phyloP scores from a whole-genome alignment of 768 basidiomycete species.

The Xerocomellus intermedius region DNA sequence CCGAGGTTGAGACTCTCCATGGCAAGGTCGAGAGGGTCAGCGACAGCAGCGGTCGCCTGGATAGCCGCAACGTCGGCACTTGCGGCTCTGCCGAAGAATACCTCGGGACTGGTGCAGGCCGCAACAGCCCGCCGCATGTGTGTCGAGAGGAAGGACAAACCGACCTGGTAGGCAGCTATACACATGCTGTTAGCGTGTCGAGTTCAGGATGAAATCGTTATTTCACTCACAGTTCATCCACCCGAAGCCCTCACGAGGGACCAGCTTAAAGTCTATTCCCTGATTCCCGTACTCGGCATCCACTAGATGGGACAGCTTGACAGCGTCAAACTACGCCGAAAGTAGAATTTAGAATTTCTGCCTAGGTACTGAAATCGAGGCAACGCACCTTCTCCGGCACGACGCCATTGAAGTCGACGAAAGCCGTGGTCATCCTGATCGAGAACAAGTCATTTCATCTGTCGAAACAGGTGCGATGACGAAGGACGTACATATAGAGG shows the following conservation, averaged over 20 bases:
- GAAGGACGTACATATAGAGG: constrained; percentile 97
- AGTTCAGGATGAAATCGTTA: not conserved
- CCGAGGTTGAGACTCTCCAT: constrained; percentile 50
- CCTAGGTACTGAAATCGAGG: not conserved
- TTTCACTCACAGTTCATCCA: constrained; percentile 87
- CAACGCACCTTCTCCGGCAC: constrained; percentile 86
- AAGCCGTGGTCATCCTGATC: constrained; percentile 85
- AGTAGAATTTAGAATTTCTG: not conserved
- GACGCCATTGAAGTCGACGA: constrained; percentile 96
- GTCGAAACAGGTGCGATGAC: not conserved
- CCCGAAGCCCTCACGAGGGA: constrained; percentile 96
- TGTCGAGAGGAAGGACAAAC: constrained; percentile 88
- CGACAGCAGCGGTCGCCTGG: constrained; percentile 37
- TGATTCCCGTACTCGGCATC: constrained; percentile 98
- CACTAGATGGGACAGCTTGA: constrained; percentile 91
- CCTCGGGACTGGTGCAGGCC: constrained; percentile 89
- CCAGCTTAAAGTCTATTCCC: constrained; percentile 96
- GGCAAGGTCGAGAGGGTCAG: constrained; percentile 61
- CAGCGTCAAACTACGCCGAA: constrained; percentile 78
- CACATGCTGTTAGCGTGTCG: constrained; percentile 4
- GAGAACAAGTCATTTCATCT: constrained; percentile 1
- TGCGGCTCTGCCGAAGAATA: constrained; percentile 67
- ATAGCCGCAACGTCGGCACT: constrained; percentile 34
- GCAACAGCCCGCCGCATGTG: constrained; percentile 96
- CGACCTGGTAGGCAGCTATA: constrained; percentile 92